Evolutionary conservation across 768 basidiomycete species (phyloP).

Genomic region (Leccinum subgranulosum): DNA sequence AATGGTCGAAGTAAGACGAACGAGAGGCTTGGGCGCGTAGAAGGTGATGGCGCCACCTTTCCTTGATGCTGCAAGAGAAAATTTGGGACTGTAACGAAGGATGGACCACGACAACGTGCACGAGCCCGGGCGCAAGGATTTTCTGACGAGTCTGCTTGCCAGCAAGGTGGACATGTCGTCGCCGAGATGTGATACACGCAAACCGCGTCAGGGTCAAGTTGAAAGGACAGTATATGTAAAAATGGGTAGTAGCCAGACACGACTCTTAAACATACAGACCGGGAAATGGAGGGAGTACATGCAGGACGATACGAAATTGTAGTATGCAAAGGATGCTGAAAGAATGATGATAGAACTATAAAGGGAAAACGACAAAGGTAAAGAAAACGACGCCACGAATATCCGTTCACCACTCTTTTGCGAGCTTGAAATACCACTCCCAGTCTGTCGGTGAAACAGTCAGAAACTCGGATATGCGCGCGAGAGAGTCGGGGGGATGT

Average conservation of each 20-base stretch:
- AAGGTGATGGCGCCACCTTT: neutral
- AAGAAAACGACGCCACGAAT: slow-evolving; percentile 9
- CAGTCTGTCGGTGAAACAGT: slow-evolving; percentile 24
- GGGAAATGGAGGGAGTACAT: slow-evolving; percentile 22
- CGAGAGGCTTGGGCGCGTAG: neutral
- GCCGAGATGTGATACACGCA: neutral
- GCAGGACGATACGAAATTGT: slow-evolving; percentile 19
- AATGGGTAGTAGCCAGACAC: slow-evolving; percentile 11
- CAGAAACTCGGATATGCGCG: slow-evolving; percentile 2
- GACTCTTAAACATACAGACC: slow-evolving; percentile 18
- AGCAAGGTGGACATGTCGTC: slow-evolving; percentile 12
- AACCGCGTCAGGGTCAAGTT: neutral
- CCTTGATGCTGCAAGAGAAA: neutral
- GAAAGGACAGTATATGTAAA: neutral
- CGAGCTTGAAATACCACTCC: slow-evolving; percentile 85
- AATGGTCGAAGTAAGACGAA: slow-evolving; percentile 17
- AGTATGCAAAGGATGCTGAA: slow-evolving; percentile 29
- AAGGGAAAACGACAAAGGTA: neutral
- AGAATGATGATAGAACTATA: slow-evolving; percentile 22
- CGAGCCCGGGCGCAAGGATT: neutral
- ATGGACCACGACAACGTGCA: neutral
- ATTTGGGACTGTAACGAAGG: neutral
- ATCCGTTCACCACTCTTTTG: slow-evolving; percentile 77
- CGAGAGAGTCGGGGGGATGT: slow-evolving; percentile 24
- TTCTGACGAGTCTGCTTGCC: neutral